Evolutionary conservation across 1,284 basidiomycete genomes (phyloP).

Genomic region (Naganishia sp.): DNA sequence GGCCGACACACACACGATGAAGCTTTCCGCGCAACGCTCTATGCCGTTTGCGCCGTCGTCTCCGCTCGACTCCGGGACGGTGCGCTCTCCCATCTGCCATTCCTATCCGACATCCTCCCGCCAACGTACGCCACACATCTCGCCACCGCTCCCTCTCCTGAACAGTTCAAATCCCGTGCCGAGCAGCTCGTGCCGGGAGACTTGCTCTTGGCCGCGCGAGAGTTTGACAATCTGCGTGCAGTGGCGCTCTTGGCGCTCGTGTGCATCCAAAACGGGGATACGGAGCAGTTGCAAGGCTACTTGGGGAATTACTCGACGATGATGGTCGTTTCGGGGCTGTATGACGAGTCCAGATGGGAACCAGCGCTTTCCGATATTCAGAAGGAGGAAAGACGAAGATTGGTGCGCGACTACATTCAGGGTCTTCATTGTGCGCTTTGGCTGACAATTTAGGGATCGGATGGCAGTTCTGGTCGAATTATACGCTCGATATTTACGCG

Average conservation of each 20-base stretch:
- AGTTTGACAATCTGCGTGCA: slow-evolving; percentile 44
- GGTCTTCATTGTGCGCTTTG: neutral
- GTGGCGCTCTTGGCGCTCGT: slow-evolving; percentile 43
- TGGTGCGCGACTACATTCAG: slow-evolving; percentile 38
- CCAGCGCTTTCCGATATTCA: slow-evolving; percentile 41
- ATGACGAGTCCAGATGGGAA: slow-evolving; percentile 48
- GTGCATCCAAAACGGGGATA: slow-evolving; percentile 45
- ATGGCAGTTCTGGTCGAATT: slow-evolving; percentile 49
- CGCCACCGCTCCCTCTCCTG: slow-evolving; percentile 34
- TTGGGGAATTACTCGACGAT: slow-evolving; percentile 48
- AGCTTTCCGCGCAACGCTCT: slow-evolving; percentile 43
- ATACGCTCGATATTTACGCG: slow-evolving; percentile 48
- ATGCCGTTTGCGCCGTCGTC: slow-evolving; percentile 48
- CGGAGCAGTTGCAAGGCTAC: slow-evolving; percentile 39
- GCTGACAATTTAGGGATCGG: too few relatives aligned
- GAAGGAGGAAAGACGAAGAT: slow-evolving; percentile 46
- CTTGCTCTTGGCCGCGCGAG: slow-evolving; percentile 33
- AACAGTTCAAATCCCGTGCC: slow-evolving; percentile 41
- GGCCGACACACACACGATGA: slow-evolving; percentile 42
- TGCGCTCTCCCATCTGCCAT: slow-evolving; percentile 34
- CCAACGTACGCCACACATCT: slow-evolving; percentile 19
- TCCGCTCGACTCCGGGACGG: slow-evolving; percentile 48
- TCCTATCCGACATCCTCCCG: slow-evolving; percentile 9
- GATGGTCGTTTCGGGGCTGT: slow-evolving; percentile 45
- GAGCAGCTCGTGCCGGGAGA: slow-evolving; percentile 38